Base-by-base conservation (phyloP, 441 rosid genomes). In the Flueggea neowawraea region DNA sequence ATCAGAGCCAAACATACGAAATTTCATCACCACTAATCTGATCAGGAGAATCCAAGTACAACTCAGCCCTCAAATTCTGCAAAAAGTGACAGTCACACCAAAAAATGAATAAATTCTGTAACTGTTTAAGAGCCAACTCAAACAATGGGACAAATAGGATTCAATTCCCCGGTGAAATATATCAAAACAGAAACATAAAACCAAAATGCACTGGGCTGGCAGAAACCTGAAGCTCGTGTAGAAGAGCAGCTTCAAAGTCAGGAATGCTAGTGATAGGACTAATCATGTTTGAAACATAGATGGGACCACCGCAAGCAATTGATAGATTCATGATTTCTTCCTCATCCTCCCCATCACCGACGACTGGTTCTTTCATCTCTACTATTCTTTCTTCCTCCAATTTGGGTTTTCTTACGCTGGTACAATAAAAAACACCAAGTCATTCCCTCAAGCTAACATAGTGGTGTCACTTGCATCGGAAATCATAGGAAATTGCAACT, bases 241-340 rank as follows among this genome's bases (percentile, higher is more conserved):
- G 72, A 57, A 82, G 36, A 22, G 76, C 65, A 69, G 78, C 57
- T 57, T 78, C 81, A 58, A 90, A 87, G 3, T 82, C 81, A 31
- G 84, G 80, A 50, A 81, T 68, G 0, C 75, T 62, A 51, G 86
- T 72, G 52, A 85, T 67, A 47, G 82, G 78, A 6, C 87, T 79
- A 15, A 77, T 82, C 69, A 75, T 73, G 63, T 85, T 76, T 28
- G 78, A 80, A 1, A 70, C 44, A 70, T 73, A 85, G 52, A 90
- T 70, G 6, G 92, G 95, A 0, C 96, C 96, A 16, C 96, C 96
- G 9, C 78, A 75, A 32, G 80, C 73, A 17, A 75, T 51, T 10
- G 73, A 64, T 13, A 53, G 17, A 49, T 60, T 47, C 22, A 45
- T 43, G 15, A 55, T 11, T 52, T 63, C 68, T 48, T 22, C 62